Base-by-base conservation (phyloP, 257 asterid genomes). In the Catharanthus roseus region DNA sequence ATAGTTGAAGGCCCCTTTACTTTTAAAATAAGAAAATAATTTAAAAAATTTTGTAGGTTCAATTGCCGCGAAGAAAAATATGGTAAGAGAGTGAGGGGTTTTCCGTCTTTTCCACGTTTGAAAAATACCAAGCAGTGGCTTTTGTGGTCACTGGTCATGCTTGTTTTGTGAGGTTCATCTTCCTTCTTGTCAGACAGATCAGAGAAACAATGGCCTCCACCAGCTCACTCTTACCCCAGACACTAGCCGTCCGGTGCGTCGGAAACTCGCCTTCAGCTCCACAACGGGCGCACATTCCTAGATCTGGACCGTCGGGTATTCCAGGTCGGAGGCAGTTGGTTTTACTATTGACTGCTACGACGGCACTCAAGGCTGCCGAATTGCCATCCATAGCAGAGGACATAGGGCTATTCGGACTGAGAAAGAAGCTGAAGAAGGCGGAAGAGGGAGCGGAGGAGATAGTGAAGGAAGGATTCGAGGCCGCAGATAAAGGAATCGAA, bases 401-500 rank as follows among this genome's bases (percentile, higher is more conserved):
- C 63, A 90, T 88, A 18, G 90, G 90, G 13, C 84, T 92, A 65
- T 92, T 92, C 71, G 95, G 98, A 28, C 65, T 92, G 69, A 77
- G 92, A 73, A 78, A 75, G 73, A 78, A 84, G 77, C 83, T 92
- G 49, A 81, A 76, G 75, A 87, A 88, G 78, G 95, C 15, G 68
- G 96, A 88, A 85, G 75, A 90, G 82, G 85, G 76, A 69, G 98
- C 90, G 10, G 96, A 85, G 75, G 75, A 78, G 84, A 61, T 92
- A 11, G 93, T 90, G 65, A 82, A 85, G 79, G 97, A 92, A 79
- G 96, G 96, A 7, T 81, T 92, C 79, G 93, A 90, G 76, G 89
- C 92, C 0, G 96, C 87, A 57, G 96, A 89, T 41, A 84, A 84
- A 75, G 93, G 93, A 28, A 10, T 45, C 36, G 66, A 70, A 70